Conservation (phyloP, 306 rosid genomes). For the Quercus engelmannii region DNA sequence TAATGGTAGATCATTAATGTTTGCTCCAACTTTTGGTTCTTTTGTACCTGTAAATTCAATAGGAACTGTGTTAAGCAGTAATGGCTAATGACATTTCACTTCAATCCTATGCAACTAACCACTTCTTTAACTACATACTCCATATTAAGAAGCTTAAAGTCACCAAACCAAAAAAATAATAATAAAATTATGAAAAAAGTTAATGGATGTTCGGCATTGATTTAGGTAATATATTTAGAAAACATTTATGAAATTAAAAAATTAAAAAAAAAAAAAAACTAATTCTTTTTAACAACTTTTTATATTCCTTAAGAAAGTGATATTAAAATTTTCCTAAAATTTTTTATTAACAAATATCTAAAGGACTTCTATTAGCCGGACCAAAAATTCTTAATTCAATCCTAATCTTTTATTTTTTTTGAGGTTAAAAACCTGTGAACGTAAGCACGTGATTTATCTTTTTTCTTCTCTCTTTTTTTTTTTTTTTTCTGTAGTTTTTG, state of each 20-base stretch:
- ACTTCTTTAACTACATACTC: neutral
- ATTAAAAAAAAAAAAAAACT: too few species aligned
- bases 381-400: conserved; percentile 1
- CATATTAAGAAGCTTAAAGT: neutral
- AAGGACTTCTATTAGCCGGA: rapidly evolving
- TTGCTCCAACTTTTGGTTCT: conserved; percentile 22
- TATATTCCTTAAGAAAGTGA: rapidly evolving
- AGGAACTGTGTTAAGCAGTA: neutral
- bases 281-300: too few species aligned
- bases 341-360: too few species aligned
- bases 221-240: too few species aligned
- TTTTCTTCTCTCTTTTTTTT: too few species aligned
- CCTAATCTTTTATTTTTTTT: neutral
- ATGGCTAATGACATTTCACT: neutral
- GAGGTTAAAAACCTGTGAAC: too few species aligned
- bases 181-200: too few species aligned
- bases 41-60: conserved; percentile 1
- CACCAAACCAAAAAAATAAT: too few species aligned
- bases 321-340: too few species aligned
- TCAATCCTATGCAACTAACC: neutral
- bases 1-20: conserved; percentile 6
- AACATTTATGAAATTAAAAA: too few species aligned
- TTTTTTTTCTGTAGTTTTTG: too few species aligned
- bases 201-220: too few species aligned
- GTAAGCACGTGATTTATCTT: neutral